These are phyloP conservation scores for Arthrobotrys megalospora DNA, from an alignment of 2,329 filamentous ascomycete genomes.

Conservation along the genomic window DNA sequence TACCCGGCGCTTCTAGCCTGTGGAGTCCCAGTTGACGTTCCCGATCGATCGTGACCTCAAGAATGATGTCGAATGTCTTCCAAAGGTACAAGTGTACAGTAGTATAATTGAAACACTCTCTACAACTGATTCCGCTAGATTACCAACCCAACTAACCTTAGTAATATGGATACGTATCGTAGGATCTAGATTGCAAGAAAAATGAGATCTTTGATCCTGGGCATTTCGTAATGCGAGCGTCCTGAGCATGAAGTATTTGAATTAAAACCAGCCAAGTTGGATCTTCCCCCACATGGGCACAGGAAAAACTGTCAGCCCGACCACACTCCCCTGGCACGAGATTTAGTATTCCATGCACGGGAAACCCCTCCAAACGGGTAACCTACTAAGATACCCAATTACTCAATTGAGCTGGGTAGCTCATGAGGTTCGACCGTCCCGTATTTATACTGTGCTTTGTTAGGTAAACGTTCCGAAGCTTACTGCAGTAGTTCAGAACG, in stretches of 20 bases:
- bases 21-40: no score
- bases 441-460: slow-evolving; percentile 1
- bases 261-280: slow-evolving; percentile 21
- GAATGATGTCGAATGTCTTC: no score
- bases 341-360: slow-evolving; percentile 16
- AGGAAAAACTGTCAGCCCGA: slow-evolving; percentile 32
- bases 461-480: slow-evolving; percentile 10
- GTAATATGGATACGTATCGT: no score
- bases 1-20: slow-evolving; percentile 15
- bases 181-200: background rate
- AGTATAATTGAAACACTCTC: no score
- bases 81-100: no score
- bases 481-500: slow-evolving; percentile 2
- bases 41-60: no score
- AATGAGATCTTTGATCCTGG: slow-evolving; percentile 27
- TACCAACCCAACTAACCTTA: no score
- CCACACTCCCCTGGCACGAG: slow-evolving; percentile 11
- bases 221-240: slow-evolving; percentile 43
- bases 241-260: slow-evolving; percentile 49
- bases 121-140: no score
- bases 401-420: background rate
- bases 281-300: background rate
- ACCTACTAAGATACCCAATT: background rate
- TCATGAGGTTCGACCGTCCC: background rate
- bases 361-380: background rate